A percentile compares a stretch with the other conserved stretches of the same genome.
phyloP scores from a whole-genome alignment of 2,329 filamentous ascomycete species.

The Aspergillus felis region DNA sequence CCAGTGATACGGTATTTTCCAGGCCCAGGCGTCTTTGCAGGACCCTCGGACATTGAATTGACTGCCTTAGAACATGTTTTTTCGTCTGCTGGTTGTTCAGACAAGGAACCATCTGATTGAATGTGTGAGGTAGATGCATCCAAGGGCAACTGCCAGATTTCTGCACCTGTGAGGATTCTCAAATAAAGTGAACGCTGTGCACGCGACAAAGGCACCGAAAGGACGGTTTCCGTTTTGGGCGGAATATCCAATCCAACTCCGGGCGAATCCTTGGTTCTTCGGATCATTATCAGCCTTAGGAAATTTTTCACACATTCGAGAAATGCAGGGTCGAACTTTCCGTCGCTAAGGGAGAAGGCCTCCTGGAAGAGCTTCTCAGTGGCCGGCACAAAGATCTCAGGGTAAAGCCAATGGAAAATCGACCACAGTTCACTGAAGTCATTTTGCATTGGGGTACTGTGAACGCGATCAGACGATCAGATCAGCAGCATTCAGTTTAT shows the following conservation, averaged over 20 bases:
- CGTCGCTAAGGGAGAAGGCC: constrained; percentile 55
- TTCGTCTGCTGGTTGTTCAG: constrained; percentile 35
- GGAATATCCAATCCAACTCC: constrained; percentile 53
- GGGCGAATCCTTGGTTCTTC: constrained; percentile 54
- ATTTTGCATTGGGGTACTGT: constrained; percentile 55
- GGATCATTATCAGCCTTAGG: constrained; percentile 56
- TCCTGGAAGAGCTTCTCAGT: constrained; percentile 51
- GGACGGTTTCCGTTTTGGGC: constrained; percentile 53
- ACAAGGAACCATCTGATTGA: not conserved
- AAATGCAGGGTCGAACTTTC: constrained; percentile 51
- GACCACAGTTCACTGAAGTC: constrained; percentile 57
- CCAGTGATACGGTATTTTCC: constrained; percentile 28
- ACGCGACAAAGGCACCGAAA: constrained; percentile 56
- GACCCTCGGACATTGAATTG: not conserved
- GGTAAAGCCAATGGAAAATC: constrained; percentile 55
- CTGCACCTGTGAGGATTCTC: constrained; percentile 52
- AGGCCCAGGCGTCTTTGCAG: not conserved
- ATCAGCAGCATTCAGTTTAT: not conserved
- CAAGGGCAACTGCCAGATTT: constrained; percentile 42
- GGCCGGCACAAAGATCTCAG: constrained; percentile 53
- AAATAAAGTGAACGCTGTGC: constrained; percentile 59
- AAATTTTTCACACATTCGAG: constrained; percentile 51
- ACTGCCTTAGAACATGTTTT: not conserved
- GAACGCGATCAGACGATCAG: not conserved
- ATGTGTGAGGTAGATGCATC: constrained; percentile 26